phyloP scores from a whole-genome alignment of 345 rosid species.

The Psidium guajava region DNA sequence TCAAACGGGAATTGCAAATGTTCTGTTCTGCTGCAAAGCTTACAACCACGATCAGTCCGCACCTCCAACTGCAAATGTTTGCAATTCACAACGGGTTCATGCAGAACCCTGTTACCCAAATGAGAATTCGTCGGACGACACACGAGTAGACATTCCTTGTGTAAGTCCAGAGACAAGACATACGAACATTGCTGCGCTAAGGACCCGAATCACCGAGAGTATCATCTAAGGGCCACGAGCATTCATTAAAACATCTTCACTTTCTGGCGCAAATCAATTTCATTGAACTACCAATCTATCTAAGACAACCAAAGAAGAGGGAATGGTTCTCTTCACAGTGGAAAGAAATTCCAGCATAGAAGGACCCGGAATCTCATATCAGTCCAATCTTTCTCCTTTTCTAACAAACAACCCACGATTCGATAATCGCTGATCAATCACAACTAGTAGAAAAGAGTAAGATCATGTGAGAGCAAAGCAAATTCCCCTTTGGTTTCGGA shows the following conservation, averaged over 20 bases:
- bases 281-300: not conserved
- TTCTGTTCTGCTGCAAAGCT: not conserved
- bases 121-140: not conserved
- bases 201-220: not conserved
- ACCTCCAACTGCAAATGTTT: not conserved
- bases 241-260: not conserved
- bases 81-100: not conserved
- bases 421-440: not conserved
- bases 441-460: not conserved
- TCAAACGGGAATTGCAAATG: not conserved
- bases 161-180: not conserved
- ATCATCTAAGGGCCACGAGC: not conserved
- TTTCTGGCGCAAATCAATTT: not conserved
- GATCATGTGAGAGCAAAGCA: not conserved
- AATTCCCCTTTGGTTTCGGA: not conserved
- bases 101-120: not conserved
- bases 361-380: not conserved
- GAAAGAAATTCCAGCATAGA: not conserved
- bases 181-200: not conserved
- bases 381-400: not conserved
- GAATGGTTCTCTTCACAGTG: not conserved
- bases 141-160: not conserved
- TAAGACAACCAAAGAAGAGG: not conserved
- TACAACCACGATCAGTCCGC: not conserved
- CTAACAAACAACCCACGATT: not conserved